phyloP scores from a whole-genome alignment of 2,329 filamentous ascomycete genomes.

The Claviceps monticola region DNA sequence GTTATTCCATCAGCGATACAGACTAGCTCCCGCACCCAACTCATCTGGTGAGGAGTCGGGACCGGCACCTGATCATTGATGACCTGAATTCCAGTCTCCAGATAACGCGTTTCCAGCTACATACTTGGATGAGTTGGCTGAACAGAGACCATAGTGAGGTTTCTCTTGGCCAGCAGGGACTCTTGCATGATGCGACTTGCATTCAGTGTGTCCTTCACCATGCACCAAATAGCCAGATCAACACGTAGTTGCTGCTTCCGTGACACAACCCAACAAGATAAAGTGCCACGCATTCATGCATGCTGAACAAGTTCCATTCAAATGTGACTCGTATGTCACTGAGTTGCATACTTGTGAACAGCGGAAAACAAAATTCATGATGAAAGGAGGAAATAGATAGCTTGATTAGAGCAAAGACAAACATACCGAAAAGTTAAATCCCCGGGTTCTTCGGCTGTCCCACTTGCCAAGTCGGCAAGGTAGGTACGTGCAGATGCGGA shows the following conservation, averaged over 20 bases:
- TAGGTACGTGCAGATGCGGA: not conserved
- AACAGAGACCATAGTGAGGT: not conserved
- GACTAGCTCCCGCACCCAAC: no score
- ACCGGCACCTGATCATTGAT: no score
- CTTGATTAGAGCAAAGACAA: not conserved
- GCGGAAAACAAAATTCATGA: not conserved
- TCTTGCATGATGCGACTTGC: not conserved
- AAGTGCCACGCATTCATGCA: not conserved
- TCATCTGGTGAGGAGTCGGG: no score
- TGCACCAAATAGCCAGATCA: not conserved
- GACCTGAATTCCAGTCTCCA: not conserved
- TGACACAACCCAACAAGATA: not conserved
- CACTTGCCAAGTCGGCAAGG: not conserved
- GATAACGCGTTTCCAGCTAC: not conserved
- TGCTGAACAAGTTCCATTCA: not conserved
- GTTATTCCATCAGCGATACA: not conserved
- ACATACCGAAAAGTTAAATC: not conserved
- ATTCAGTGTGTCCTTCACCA: no score
- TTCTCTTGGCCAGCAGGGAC: not conserved
- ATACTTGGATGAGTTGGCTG: not conserved
- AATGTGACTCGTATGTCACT: not conserved
- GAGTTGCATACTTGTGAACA: not conserved
- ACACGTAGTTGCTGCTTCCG: no score
- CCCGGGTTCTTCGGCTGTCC: not conserved
- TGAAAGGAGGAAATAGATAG: not conserved